Evolutionary conservation across 2,329 filamentous ascomycete genomes (phyloP), one percentile per base, ranked within the genome.

Genomic region (Lasiodiplodia sp.): DNA sequence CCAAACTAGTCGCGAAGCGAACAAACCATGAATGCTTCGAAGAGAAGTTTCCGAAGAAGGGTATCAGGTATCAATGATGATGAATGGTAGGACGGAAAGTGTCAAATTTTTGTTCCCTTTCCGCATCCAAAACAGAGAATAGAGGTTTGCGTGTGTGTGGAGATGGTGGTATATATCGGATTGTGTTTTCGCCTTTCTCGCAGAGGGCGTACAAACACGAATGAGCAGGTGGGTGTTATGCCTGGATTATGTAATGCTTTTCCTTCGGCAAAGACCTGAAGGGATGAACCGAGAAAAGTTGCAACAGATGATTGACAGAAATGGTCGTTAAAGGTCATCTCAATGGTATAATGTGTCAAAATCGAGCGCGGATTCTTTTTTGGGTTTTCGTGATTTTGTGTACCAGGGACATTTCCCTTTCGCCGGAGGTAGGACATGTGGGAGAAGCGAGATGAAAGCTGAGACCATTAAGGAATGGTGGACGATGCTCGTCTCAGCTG

Each of bases 51-150:
- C 55, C 60, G 60, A 64, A 64, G 60, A 64, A 64, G 60, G 60
- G 60, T 64, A 66, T 66, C 63, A 66, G 49, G 63, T 55, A 66
- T 55, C 63, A 47, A 57, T 55, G 52, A 66, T 55, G 51, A 52
- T 66, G 40, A 28, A 38, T 44, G 34, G 14, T 56, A 34, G 53
- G 58, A 49, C 28, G 58, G 23, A 49, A n/a, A 31, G n/a, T 31
- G 21, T 23, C 38, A 44, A n/a, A 25, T 25, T 18, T 34, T 49
- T n/a, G 21, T 21, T 47, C 21, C 44, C 44, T 10, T 47, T 47
- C 44, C 44, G n/a, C 44, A 47, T 47, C 44, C 44, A 47, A 47
- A n/a, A 21, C 44, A 47, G 44, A 47, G 44, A 47, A 47, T 47
- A 8, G n/a, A 47, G 7, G 44, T 47, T 47, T 34, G 31, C 44